Percentiles rank a stretch among this genome's conserved stretches.
Conservation (phyloP, 441 rosid genomes). For the Eutrema salsugineum region DNA sequence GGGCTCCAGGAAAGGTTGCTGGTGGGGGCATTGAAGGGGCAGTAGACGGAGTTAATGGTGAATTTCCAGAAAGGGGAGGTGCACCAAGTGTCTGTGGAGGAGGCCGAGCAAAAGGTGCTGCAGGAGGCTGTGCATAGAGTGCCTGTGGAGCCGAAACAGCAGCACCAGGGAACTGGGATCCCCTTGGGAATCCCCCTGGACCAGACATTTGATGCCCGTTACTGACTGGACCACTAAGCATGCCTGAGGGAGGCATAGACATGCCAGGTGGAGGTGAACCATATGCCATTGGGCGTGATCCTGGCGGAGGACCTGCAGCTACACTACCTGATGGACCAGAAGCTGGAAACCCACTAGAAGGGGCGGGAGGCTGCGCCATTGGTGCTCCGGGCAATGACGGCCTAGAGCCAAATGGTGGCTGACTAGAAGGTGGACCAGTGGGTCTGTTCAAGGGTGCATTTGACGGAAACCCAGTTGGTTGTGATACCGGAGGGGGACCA, state of each 20-base stretch:
- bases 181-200: conserved; percentile 44
- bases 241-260: conserved; percentile 42
- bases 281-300: conserved; percentile 42
- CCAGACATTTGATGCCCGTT: conserved; percentile 57
- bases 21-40: conserved; percentile 38
- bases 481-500: conserved; percentile 54
- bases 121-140: conserved; percentile 53
- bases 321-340: conserved; percentile 19
- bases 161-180: conserved; percentile 47
- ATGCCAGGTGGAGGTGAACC: conserved; percentile 42
- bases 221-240: conserved; percentile 47
- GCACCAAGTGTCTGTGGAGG: conserved; percentile 48
- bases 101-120: conserved; percentile 36
- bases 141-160: conserved; percentile 41
- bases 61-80: conserved; percentile 33
- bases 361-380: conserved; percentile 36
- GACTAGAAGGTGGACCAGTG: conserved; percentile 28
- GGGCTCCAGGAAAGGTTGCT: conserved; percentile 42
- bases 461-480: conserved; percentile 36
- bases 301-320: conserved; percentile 36
- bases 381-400: conserved; percentile 55
- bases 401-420: conserved; percentile 57
- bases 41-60: conserved; percentile 33
- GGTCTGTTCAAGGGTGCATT: conserved; percentile 31
- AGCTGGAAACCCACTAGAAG: conserved; percentile 30